phyloP scores from a whole-genome alignment of 2,329 filamentous ascomycete genomes.

The Venturia aucupariae region DNA sequence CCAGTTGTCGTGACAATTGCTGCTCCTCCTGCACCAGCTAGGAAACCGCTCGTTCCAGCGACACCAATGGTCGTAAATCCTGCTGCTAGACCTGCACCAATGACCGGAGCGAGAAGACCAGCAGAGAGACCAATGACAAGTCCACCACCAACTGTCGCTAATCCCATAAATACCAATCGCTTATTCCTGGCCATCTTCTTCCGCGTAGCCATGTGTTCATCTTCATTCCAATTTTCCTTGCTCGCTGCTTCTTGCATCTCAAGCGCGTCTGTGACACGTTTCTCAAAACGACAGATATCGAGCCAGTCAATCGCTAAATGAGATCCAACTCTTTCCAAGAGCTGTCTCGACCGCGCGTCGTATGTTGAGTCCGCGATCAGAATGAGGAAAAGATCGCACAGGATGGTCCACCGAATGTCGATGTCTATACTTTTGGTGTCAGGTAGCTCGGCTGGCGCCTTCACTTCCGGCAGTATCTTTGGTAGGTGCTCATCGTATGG shows the following conservation, averaged over 20 bases:
- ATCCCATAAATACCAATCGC: slow-evolving; percentile 88
- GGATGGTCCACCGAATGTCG: slow-evolving; percentile 90
- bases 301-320: slow-evolving; percentile 78
- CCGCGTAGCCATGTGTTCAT: slow-evolving; percentile 81
- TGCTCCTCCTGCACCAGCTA: slow-evolving; percentile 84
- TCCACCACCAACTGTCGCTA: slow-evolving; percentile 90
- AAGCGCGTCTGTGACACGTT: slow-evolving; percentile 88
- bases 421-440: slow-evolving; percentile 82
- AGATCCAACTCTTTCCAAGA: slow-evolving; percentile 74
- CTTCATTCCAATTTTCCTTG: slow-evolving; percentile 96
- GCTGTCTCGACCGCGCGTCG: slow-evolving; percentile 73
- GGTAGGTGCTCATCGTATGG: slow-evolving; percentile 45
- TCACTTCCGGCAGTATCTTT: slow-evolving; percentile 66
- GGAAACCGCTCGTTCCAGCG: slow-evolving; percentile 75
- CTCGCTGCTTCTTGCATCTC: slow-evolving; percentile 95
- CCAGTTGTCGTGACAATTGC: slow-evolving; percentile 89
- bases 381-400: slow-evolving; percentile 90
- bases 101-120: slow-evolving; percentile 82
- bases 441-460: slow-evolving; percentile 73
- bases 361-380: slow-evolving; percentile 95
- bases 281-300: slow-evolving; percentile 94
- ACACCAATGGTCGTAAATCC: slow-evolving; percentile 94
- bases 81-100: slow-evolving; percentile 85
- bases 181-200: slow-evolving; percentile 72
- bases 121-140: slow-evolving; percentile 93